Evolutionary conservation across 2,329 filamentous ascomycete genomes (phyloP), one percentile per base, ranked within the genome.

Genomic region (Daldinia sp.): DNA sequence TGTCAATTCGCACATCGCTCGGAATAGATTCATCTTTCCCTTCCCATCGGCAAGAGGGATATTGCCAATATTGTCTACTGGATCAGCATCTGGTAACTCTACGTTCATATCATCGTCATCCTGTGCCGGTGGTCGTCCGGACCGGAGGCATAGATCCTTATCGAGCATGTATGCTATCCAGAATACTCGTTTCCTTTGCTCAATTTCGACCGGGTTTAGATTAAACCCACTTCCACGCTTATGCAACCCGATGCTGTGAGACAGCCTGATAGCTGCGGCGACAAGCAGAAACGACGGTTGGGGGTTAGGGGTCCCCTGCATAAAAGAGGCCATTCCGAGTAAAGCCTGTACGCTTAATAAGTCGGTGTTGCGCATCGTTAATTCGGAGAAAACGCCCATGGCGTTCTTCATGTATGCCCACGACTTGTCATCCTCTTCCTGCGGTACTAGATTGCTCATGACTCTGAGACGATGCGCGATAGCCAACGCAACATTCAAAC

Each of bases 351-450:
- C 94, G 72, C 94, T 97, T 35, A 98, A 81, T 17, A 99, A 83
- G 78, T 99, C 95, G 6, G 94, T 97, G 74, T 97, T 98, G 41
- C 94, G 90, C 90, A 99, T 94, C 1, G 93, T 94, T 60, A 99
- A 81, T 77, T 99, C 95, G 0, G 93, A 89, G 74, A 97, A 90
- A 41, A 97, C 93, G 15, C 91, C 93, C 87, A 98, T 91, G 13
- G 94, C 94, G 74, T 99, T 99, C 81, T 99, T 98, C 71, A 99
- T 81, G 75, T 97, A 96, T 1, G 89, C 90, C 94, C 95, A 98
- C 0, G 94, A 94, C 75, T 96, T 96, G 54, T 94, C 89, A 70
- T 98, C 95, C 74, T 98, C 94, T 66, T 96, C 93, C 66, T 91
- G 87, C 1, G 93, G 90, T 0, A 96, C 92, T 7, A 97, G 81